Evolutionary conservation across 176 grass and related monocot genomes (phyloP).

Genomic region (Alloteropsis semialata): DNA sequence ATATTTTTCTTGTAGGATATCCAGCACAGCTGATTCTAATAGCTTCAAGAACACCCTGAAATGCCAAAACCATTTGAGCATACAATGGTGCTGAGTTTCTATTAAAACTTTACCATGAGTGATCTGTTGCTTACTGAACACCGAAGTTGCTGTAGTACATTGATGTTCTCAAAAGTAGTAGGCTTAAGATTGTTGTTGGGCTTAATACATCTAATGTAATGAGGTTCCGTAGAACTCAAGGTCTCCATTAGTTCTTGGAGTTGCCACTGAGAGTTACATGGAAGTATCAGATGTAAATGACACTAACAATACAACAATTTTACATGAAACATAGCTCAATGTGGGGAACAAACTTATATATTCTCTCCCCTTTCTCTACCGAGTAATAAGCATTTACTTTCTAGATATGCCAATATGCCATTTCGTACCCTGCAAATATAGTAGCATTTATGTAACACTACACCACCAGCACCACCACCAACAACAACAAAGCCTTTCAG

Average conservation of each 20-base stretch:
- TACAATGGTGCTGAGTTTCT: background rate
- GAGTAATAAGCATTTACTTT: slow-evolving; percentile 19
- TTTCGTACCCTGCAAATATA: background rate
- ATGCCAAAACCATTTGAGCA: slow-evolving; percentile 14
- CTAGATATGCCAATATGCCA: background rate
- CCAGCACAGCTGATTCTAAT: slow-evolving; percentile 97
- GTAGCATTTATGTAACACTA: background rate
- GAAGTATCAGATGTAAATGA: slow-evolving; percentile 24
- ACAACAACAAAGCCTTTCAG: too few species aligned
- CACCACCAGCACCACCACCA: too few species aligned
- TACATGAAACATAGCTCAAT: slow-evolving; percentile 5
- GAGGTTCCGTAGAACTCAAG: slow-evolving; percentile 81
- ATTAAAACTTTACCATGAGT: background rate
- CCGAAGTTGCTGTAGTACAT: slow-evolving; percentile 86
- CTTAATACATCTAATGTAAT: slow-evolving; percentile 96
- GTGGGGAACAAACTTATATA: slow-evolving; percentile 9
- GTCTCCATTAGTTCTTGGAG: slow-evolving; percentile 89
- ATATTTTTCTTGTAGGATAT: slow-evolving; percentile 92
- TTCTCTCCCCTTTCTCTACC: slow-evolving; percentile 12
- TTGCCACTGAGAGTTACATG: slow-evolving; percentile 59
- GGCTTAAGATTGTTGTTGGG: slow-evolving; percentile 92
- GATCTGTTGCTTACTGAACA: slow-evolving; percentile 65
- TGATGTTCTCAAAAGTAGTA: slow-evolving; percentile 75
- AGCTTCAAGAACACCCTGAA: slow-evolving; percentile 97
- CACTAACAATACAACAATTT: slow-evolving; percentile 9